phyloP scores from a whole-genome alignment of 179 eudicot genomes.

The Drosera spatulata region DNA sequence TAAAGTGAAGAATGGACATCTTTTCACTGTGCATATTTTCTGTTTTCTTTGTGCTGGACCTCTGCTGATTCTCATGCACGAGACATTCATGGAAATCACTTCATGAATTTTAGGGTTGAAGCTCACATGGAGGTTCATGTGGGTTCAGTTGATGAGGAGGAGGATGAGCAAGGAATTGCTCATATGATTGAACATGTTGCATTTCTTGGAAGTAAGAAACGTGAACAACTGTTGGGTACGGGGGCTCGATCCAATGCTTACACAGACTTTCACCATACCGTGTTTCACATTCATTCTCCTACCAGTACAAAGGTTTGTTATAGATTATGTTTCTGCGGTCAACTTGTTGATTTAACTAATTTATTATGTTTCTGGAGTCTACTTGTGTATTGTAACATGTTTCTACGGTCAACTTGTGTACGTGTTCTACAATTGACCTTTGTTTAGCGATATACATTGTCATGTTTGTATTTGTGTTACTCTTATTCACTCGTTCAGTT shows the following conservation, averaged over 20 bases:
- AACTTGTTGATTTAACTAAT: background rate
- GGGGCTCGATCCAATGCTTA: slow-evolving; percentile 99
- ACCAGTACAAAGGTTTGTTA: slow-evolving; percentile 65
- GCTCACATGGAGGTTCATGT: slow-evolving; percentile 99
- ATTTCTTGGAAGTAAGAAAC: slow-evolving; percentile 99
- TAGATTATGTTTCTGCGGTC: background rate
- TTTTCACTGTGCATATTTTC: background rate
- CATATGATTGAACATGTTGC: slow-evolving; percentile 99
- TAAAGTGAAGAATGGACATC: background rate
- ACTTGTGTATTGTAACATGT: background rate
- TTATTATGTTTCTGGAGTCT: too few relatives aligned
- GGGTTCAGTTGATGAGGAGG: slow-evolving; percentile 98
- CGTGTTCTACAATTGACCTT: too few relatives aligned
- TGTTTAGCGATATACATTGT: too few relatives aligned
- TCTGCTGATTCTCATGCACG: background rate
- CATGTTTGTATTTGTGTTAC: too few relatives aligned
- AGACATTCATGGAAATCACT: background rate
- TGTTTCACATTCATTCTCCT: slow-evolving; percentile 96
- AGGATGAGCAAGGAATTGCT: slow-evolving; percentile 98
- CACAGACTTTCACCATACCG: slow-evolving; percentile 99
- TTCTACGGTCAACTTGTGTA: background rate
- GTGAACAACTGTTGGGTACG: slow-evolving; percentile 92
- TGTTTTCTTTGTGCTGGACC: background rate
- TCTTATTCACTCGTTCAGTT: too few relatives aligned
- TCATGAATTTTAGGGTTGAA: slow-evolving; percentile 60